A percentile compares a stretch with the other conserved stretches of the same genome.
These are phyloP conservation scores for Xylariaceae sp. DNA, from an alignment of 2,329 filamentous ascomycete genomes.

Conservation along the genomic window DNA sequence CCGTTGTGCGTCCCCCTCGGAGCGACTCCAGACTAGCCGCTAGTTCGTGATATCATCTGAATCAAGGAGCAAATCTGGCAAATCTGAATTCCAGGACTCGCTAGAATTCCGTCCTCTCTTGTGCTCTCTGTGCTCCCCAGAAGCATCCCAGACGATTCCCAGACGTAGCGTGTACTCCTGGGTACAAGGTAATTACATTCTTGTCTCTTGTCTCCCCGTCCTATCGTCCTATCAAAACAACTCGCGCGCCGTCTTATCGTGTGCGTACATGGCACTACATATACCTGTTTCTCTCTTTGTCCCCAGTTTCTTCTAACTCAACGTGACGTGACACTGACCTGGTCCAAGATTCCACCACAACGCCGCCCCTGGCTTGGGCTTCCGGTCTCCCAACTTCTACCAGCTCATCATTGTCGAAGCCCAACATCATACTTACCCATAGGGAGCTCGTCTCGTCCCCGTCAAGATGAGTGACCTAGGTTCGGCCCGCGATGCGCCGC, in stretches of 20 bases:
- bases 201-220: not conserved
- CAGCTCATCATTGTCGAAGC: not conserved
- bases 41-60: not conserved
- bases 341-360: not conserved
- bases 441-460: not conserved
- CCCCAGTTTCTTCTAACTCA: not conserved
- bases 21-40: not conserved
- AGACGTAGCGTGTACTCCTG: not conserved
- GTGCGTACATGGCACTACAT: not conserved
- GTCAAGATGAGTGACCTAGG: conserved; percentile 22
- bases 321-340: conserved; percentile 1
- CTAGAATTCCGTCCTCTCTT: not conserved
- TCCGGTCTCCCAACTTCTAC: not conserved
- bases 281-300: not conserved
- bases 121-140: not conserved
- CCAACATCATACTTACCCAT: conserved; percentile 1
- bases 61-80: not conserved
- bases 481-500: conserved; percentile 12
- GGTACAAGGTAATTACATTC: not conserved
- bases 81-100: not conserved
- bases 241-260: not conserved
- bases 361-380: not conserved
- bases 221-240: not conserved
- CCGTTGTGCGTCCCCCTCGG: not conserved
- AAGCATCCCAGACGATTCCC: not conserved